These are phyloP conservation scores for Nicotiana tabacum DNA, from an alignment of 257 asterid species.

Conservation along the genomic window DNA sequence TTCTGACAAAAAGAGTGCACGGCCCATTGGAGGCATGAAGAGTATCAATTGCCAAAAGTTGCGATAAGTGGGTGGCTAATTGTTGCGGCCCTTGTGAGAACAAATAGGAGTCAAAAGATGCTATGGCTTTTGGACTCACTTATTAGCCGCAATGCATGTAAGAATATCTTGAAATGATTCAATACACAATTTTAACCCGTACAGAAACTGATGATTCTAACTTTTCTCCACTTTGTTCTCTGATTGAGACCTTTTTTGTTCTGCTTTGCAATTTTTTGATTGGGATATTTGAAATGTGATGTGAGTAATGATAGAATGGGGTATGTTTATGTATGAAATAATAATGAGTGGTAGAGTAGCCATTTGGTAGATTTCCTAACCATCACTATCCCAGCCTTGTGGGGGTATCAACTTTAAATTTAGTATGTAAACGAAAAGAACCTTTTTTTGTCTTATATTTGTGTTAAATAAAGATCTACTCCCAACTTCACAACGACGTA, in stretches of 20 bases:
- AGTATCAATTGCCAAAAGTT: background rate
- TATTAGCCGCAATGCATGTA: background rate
- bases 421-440: conserved; percentile 7
- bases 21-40: background rate
- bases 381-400: conserved; percentile 15
- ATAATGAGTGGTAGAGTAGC: background rate
- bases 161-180: background rate
- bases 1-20: background rate
- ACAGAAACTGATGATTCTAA: background rate
- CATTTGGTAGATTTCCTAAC: conserved; percentile 5
- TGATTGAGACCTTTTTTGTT: background rate
- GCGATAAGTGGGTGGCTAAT: background rate
- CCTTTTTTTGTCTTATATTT: background rate
- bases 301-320: background rate
- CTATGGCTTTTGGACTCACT: background rate
- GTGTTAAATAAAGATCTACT: background rate
- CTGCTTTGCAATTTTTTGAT: background rate
- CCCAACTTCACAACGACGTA: background rate
- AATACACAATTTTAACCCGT: background rate
- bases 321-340: background rate
- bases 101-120: background rate
- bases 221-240: background rate
- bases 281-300: background rate
- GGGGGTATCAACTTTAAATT: background rate
- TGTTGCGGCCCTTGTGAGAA: background rate